Percentiles rank a stretch among this genome's conserved stretches.
Evolutionary conservation across 495 filamentous ascomycete genomes (phyloP).

Genomic region (Hypoxylon fragiforme): DNA sequence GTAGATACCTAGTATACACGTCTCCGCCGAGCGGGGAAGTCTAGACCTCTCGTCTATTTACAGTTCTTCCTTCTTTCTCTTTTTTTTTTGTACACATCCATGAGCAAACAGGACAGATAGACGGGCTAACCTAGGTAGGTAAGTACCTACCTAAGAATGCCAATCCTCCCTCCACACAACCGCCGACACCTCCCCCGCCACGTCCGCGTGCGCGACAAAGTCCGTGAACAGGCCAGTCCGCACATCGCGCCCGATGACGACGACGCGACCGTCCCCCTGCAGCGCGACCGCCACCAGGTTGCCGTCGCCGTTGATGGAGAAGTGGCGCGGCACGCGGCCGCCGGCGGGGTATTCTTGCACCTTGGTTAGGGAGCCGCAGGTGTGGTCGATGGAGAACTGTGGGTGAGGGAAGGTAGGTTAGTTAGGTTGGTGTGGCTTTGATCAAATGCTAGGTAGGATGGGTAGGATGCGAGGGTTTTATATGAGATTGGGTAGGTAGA

Average conservation of each 20-base stretch:
- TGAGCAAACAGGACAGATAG: no score
- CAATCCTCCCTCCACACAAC: slow-evolving; percentile 64
- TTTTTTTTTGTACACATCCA: no score
- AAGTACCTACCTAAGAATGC: slow-evolving; percentile 2
- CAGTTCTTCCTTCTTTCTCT: not conserved
- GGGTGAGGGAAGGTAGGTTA: no score
- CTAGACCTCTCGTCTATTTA: slow-evolving; percentile 6
- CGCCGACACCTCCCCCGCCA: slow-evolving; percentile 58
- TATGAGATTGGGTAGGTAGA: no score
- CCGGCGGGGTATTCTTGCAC: slow-evolving; percentile 57
- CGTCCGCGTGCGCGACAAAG: slow-evolving; percentile 50
- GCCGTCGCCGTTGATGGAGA: slow-evolving; percentile 66
- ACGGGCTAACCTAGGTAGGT: not conserved
- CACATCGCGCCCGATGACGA: slow-evolving; percentile 60
- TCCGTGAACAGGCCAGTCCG: slow-evolving; percentile 59
- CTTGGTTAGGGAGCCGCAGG: slow-evolving; percentile 54
- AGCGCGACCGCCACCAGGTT: slow-evolving; percentile 64
- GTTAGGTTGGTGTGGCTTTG: no score
- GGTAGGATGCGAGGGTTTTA: no score
- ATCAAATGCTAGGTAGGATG: no score
- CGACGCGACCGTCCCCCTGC: slow-evolving; percentile 61
- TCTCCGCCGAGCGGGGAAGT: slow-evolving; percentile 1
- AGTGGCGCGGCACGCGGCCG: slow-evolving; percentile 64
- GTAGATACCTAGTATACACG: no score
- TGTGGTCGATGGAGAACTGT: slow-evolving; percentile 47